These are phyloP conservation scores for Hygrocybe punicea DNA, from an alignment of 768 basidiomycete species.

Conservation along the genomic window DNA sequence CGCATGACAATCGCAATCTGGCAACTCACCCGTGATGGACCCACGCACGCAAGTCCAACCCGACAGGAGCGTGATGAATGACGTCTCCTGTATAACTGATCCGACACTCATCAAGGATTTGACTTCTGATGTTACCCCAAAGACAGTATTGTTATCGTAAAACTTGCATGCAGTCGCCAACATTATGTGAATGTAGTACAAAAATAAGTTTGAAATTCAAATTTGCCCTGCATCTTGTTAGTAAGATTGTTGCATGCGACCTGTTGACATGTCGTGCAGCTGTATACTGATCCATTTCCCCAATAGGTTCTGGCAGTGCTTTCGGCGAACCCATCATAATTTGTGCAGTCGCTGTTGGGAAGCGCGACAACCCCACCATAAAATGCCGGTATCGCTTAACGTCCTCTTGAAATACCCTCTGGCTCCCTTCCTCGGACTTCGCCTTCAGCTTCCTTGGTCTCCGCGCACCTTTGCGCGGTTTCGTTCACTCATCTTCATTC, in stretches of 20 bases:
- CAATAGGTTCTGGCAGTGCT: background rate
- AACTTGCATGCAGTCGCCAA: background rate
- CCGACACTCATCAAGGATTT: too few species aligned
- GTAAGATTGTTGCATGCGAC: background rate
- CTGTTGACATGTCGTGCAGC: background rate
- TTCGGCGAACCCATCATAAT: background rate
- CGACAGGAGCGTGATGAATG: too few species aligned
- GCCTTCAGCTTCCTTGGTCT: too few species aligned
- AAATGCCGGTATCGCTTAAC: background rate
- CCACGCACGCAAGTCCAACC: too few species aligned
- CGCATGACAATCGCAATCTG: constrained; percentile 31
- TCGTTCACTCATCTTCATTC: background rate
- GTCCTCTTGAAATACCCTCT: background rate
- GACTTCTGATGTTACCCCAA: too few species aligned
- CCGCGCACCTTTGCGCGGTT: background rate
- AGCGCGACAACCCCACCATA: background rate
- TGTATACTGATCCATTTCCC: too few species aligned
- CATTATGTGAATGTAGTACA: background rate
- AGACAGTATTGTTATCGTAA: too few species aligned
- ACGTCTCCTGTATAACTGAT: too few species aligned
- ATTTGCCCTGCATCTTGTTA: background rate
- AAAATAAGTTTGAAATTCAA: background rate
- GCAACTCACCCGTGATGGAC: background rate
- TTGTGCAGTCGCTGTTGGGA: background rate
- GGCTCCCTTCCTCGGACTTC: background rate